Conservation (phyloP, 2,329 filamentous ascomycete genomes). For the Fusarium subglutinans region DNA sequence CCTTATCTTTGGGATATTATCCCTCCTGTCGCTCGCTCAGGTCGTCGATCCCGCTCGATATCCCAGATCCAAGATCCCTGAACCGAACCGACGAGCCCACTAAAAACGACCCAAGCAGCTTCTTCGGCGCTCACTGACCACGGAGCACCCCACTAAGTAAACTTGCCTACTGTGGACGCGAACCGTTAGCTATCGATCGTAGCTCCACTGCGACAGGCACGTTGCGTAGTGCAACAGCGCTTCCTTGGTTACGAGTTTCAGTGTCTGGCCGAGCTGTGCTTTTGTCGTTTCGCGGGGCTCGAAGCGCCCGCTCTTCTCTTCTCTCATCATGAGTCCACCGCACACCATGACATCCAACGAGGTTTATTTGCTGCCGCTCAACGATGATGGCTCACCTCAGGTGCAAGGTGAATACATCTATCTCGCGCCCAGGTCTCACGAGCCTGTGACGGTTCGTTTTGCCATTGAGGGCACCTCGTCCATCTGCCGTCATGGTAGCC, state of each 20-base stretch:
- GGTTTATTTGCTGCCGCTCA: slow-evolving; percentile 89
- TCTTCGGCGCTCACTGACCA: slow-evolving; percentile 21
- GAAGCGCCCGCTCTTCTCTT: slow-evolving; percentile 43
- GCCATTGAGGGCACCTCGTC: slow-evolving; percentile 94
- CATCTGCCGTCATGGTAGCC: slow-evolving; percentile 90
- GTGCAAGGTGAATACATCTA: slow-evolving; percentile 92
- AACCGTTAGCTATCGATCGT: slow-evolving; percentile 34
- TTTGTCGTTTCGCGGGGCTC: slow-evolving; percentile 42
- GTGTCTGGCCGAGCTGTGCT: slow-evolving; percentile 30
- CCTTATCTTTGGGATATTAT: slow-evolving; percentile 28
- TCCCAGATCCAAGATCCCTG: slow-evolving; percentile 38
- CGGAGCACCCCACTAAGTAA: slow-evolving; percentile 25
- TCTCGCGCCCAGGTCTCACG: slow-evolving; percentile 76
- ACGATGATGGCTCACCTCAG: slow-evolving; percentile 91
- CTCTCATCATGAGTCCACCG: slow-evolving; percentile 61
- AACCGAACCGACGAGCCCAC: slow-evolving; percentile 27
- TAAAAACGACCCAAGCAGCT: slow-evolving; percentile 34
- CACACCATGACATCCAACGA: slow-evolving; percentile 72
- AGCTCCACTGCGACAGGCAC: slow-evolving; percentile 33
- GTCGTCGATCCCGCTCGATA: slow-evolving; percentile 36
- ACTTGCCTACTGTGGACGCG: slow-evolving; percentile 26
- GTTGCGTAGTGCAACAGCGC: slow-evolving; percentile 22
- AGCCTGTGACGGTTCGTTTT: slow-evolving; percentile 86
- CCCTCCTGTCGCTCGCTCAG: slow-evolving; percentile 18
- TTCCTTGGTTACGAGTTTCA: slow-evolving; percentile 38